Conservation (phyloP, 768 basidiomycete species). For the Pulveroboletus ravenelii region DNA sequence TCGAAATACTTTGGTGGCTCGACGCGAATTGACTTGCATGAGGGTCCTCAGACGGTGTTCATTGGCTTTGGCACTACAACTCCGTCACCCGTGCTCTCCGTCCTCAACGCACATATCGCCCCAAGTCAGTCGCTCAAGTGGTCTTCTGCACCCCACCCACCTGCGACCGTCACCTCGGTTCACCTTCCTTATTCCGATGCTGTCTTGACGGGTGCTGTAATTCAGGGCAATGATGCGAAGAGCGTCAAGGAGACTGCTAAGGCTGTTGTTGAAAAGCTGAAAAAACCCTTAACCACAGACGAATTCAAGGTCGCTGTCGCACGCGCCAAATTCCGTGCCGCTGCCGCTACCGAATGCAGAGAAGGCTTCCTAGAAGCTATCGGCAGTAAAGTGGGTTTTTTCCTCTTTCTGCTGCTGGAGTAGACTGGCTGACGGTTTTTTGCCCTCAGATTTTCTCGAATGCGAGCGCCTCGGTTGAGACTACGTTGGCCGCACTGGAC, state of each 20-base stretch:
- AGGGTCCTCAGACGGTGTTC: conserved; percentile 71
- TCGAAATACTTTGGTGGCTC: conserved; percentile 80
- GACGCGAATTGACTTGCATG: conserved; percentile 62
- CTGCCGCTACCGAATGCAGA: conserved; percentile 61
- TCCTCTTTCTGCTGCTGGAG: conserved; percentile 2
- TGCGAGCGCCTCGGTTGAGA: conserved; percentile 50
- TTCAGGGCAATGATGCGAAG: conserved; percentile 62
- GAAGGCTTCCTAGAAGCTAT: conserved; percentile 60
- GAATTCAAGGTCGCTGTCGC: conserved; percentile 77
- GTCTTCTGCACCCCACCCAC: conserved; percentile 57
- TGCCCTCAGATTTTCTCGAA: conserved; percentile 56
- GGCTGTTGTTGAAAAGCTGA: conserved; percentile 63
- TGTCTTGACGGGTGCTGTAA: conserved; percentile 74
- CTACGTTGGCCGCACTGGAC: conserved; percentile 65
- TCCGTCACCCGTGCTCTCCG: conserved; percentile 66
- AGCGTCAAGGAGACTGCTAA: conserved; percentile 66
- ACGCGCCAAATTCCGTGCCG: conserved; percentile 84
- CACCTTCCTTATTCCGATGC: conserved; percentile 92
- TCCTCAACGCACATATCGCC: conserved; percentile 77
- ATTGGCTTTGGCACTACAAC: conserved; percentile 81
- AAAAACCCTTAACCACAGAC: conserved; percentile 55
- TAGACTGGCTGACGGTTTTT: not conserved
- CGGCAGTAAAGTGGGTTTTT: conserved; percentile 55
- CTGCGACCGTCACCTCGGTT: conserved; percentile 65
- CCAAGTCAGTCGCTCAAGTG: conserved; percentile 83